Evolutionary conservation across 352 stramenopile species (phyloP), one percentile per base, ranked within the genome.

Genomic region (Pythium chondricola): DNA sequence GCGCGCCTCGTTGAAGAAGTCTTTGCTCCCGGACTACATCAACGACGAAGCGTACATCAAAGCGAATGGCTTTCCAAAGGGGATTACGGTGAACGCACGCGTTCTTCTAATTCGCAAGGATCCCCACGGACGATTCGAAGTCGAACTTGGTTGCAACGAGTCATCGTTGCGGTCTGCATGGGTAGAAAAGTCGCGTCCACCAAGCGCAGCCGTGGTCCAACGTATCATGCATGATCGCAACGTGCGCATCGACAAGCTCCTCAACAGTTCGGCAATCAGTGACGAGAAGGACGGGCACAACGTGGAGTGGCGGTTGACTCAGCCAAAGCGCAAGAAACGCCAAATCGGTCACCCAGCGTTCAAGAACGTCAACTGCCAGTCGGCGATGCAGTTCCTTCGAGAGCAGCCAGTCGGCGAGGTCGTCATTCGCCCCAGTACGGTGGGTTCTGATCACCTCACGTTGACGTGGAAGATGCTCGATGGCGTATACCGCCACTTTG

Each of bases 381-480:
- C 53, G 7, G 83, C 82, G 13, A 91, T 95, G 76, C 69, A 88
- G 52, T 83, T 79, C 53, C 52, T 95, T 42, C 83, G 82, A 33
- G 78, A 88, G 33, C 70, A 91, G 37, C 67, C 78, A 2, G 54
- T 88, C 9, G 84, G 84, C 36, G 84, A 95, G 50, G 80, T 93
- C 4, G 82, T 93, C 22, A 83, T 95, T 67, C 84, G 84, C 11
- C 84, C 84, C 2, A 89, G 82, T 63, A 91, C 81, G 6, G 45
- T 92, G 37, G 82, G 82, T 13, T 76, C 80, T 2, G 81, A 95
- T 40, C 84, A 95, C 41, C 64, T 95, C 9, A 95, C 80, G 17
- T 59, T 95, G 31, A 92, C 84, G 18, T 95, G 84, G 84, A 95
- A 95, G 44, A 89, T 93, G 68, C 48, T 92, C 24, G 78, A 92